Conservation (phyloP, 2,329 filamentous ascomycete species). For the Colletotrichum plurivorum region DNA sequence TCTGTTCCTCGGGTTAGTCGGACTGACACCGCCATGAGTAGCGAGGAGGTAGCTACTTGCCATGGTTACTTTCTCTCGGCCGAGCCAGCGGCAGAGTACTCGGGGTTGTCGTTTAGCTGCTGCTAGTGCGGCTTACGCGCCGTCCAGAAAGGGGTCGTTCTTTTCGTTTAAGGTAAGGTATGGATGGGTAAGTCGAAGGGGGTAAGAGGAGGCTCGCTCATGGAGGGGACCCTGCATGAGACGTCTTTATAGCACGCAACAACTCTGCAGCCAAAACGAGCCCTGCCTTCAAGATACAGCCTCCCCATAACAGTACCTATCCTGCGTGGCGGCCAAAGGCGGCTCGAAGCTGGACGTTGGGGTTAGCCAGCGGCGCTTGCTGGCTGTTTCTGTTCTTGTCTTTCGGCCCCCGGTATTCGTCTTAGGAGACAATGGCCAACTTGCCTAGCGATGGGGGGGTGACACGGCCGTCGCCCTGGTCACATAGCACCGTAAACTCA, state of each 20-base stretch:
- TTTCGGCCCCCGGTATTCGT: background rate
- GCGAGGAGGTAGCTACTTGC: conserved; percentile 14
- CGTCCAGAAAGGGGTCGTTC: background rate
- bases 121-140: conserved; percentile 30
- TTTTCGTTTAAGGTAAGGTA: background rate
- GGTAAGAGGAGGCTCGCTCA: background rate
- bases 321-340: conserved; percentile 24
- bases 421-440: background rate
- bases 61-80: conserved; percentile 31
- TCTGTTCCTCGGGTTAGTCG: background rate
- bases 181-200: background rate
- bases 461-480: conserved; percentile 14
- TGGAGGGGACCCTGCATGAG: conserved; percentile 15
- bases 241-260: conserved; percentile 24
- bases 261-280: conserved; percentile 10
- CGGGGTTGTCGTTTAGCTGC: background rate
- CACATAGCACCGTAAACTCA: conserved; percentile 9
- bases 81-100: conserved; percentile 33
- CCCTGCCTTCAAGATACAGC: background rate
- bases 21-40: background rate
- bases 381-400: conserved; percentile 2
- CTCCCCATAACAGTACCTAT: background rate
- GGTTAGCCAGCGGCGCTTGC: background rate
- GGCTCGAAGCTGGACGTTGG: conserved; percentile 15
- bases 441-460: background rate